These are phyloP conservation scores for Tillandsia fasciculata DNA, from an alignment of 176 grass and related monocot genomes.

Conservation along the genomic window DNA sequence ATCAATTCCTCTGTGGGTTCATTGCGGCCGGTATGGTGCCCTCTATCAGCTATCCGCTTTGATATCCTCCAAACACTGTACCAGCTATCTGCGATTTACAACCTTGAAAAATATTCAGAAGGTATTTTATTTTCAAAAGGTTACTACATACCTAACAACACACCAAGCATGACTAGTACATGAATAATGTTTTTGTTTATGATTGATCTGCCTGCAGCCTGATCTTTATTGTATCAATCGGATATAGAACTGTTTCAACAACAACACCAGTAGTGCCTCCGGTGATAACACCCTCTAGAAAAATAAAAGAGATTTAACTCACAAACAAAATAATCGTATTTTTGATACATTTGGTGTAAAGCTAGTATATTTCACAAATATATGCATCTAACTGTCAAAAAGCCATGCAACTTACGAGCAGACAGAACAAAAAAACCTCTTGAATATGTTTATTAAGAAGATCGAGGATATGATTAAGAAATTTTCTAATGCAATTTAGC, in stretches of 20 bases:
- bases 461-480: background rate
- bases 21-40: too few species aligned
- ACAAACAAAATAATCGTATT: background rate
- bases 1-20: too few species aligned
- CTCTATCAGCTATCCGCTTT: too few species aligned
- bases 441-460: background rate
- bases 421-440: background rate
- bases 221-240: conserved; percentile 86
- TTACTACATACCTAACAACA: background rate
- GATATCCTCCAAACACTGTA: too few species aligned
- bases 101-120: background rate
- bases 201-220: conserved; percentile 55
- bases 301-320: background rate
- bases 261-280: conserved; percentile 81
- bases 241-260: conserved; percentile 77
- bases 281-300: conserved; percentile 72
- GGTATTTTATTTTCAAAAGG: background rate
- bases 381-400: background rate
- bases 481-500: too few species aligned
- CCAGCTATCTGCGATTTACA: background rate
- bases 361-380: background rate
- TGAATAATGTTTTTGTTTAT: background rate
- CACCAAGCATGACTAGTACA: background rate
- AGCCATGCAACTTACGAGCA: background rate
- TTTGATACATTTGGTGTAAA: too few species aligned